Evolutionary conservation across 768 basidiomycete species (phyloP).

Genomic region (Podaxis sp.): DNA sequence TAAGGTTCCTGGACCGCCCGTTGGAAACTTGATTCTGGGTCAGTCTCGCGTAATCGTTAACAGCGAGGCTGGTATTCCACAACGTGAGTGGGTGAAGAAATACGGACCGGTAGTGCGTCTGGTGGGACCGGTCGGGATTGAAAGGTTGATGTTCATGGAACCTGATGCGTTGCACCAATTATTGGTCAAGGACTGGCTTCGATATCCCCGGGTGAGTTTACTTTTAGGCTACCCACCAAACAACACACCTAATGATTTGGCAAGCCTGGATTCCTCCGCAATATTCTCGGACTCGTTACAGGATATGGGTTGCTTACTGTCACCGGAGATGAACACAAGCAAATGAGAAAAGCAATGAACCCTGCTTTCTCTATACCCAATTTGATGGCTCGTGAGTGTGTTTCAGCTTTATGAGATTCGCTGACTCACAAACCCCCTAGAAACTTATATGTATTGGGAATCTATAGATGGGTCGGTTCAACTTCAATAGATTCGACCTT

Average conservation of each 20-base stretch:
- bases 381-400: constrained; percentile 35
- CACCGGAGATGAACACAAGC: constrained; percentile 48
- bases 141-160: constrained; percentile 43
- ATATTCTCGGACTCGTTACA: constrained; percentile 40
- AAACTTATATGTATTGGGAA: constrained; percentile 40
- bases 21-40: constrained; percentile 31
- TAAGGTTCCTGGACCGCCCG: constrained; percentile 27
- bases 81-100: constrained; percentile 46
- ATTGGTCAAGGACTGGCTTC: constrained; percentile 42
- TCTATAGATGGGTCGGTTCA: constrained; percentile 35
- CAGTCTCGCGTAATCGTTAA: constrained; percentile 38
- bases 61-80: constrained; percentile 42
- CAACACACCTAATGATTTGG: background rate
- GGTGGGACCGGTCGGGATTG: constrained; percentile 45
- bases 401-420: background rate
- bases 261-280: constrained; percentile 44
- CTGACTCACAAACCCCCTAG: constrained; percentile 27
- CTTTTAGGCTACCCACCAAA: background rate
- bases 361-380: constrained; percentile 51
- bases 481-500: background rate
- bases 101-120: constrained; percentile 44
- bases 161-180: constrained; percentile 47
- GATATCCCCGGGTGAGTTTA: constrained; percentile 40
- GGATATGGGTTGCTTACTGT: constrained; percentile 49
- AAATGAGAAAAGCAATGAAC: constrained; percentile 52